A percentile compares a stretch with the other conserved stretches of the same genome.
Conservation (phyloP, 306 rosid species). For the Ormosia emarginata region DNA sequence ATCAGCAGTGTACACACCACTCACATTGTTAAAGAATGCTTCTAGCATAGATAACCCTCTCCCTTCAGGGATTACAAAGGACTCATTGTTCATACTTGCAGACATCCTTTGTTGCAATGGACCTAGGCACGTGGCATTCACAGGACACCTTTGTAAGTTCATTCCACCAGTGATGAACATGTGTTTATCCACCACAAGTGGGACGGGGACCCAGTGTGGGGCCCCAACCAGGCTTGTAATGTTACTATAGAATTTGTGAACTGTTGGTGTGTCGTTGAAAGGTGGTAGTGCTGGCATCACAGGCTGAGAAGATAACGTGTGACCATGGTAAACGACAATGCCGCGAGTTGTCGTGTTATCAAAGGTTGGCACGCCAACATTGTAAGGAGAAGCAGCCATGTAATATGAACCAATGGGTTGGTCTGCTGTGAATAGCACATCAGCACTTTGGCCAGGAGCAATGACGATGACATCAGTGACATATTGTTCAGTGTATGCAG, state of each 20-base stretch:
- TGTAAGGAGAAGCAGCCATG: constrained; percentile 50
- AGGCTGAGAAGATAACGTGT: not conserved
- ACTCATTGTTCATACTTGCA: constrained; percentile 65
- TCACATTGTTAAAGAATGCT: constrained; percentile 27
- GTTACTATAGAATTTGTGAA: constrained; percentile 39
- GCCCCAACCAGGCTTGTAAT: constrained; percentile 28
- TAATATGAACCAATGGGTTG: constrained; percentile 47
- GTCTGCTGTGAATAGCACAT: constrained; percentile 42
- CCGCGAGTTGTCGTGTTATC: constrained; percentile 34
- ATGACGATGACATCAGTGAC: constrained; percentile 39
- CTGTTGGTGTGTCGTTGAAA: constrained; percentile 33
- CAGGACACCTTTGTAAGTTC: constrained; percentile 28
- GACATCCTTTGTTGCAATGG: constrained; percentile 6
- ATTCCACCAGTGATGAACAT: constrained; percentile 46
- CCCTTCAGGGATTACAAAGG: constrained; percentile 45
- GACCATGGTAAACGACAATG: constrained; percentile 27
- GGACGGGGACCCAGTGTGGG: constrained; percentile 56
- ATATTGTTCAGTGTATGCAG: constrained; percentile 39
- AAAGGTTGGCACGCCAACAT: not conserved
- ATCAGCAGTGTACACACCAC: constrained; percentile 46
- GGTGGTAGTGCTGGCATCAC: constrained; percentile 40
- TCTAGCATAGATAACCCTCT: constrained; percentile 45
- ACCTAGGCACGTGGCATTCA: constrained; percentile 28
- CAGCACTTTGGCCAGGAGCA: constrained; percentile 48
- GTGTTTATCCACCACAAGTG: constrained; percentile 45